Conservation (phyloP, 805 yeast species). For the Metschnikowia colocasiae region DNA sequence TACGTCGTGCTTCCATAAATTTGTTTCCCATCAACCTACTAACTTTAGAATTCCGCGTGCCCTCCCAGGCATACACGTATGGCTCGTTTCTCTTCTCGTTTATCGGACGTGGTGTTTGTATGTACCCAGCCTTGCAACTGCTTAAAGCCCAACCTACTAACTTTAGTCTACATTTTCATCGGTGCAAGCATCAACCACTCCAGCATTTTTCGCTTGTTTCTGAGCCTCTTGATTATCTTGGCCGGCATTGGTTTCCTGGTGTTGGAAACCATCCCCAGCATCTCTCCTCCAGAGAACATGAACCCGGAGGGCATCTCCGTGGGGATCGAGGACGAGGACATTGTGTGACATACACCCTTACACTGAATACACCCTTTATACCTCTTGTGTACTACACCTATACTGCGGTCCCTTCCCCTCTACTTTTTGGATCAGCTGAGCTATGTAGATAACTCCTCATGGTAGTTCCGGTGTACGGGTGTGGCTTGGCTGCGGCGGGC, state of each 20-base stretch:
- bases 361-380: too few species aligned
- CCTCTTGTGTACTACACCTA: too few species aligned
- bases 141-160: conserved; percentile 18
- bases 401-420: too few species aligned
- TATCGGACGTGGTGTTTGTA: conserved; percentile 69
- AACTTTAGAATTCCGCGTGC: conserved; percentile 45
- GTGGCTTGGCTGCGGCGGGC: neutral
- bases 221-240: conserved; percentile 55
- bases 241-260: conserved; percentile 58
- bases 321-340: conserved; percentile 40
- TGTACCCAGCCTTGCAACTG: conserved; percentile 25
- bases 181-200: conserved; percentile 44
- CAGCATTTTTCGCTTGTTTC: conserved; percentile 51
- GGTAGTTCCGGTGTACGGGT: neutral
- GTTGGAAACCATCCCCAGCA: conserved; percentile 68
- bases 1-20: conserved; percentile 23
- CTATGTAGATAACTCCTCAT: too few species aligned
- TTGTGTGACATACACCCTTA: too few species aligned
- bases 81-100: conserved; percentile 68
- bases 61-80: conserved; percentile 60
- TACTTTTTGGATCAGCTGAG: too few species aligned
- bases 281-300: conserved; percentile 82
- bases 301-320: conserved; percentile 42
- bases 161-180: conserved; percentile 35
- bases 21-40: conserved; percentile 5